Conservation (phyloP, 306 rosid genomes). For the Medicago truncatula region MtrunA17r5.0-ANR NC_053045.1:43330501-43331000, state of each 20-base stretch:
- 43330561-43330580: conserved; percentile 88
- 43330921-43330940: not conserved
- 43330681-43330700: conserved; percentile 13
- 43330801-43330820: not conserved
- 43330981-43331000: not conserved
- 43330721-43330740: conserved; percentile 26
- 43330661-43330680: conserved; percentile 2
- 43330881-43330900: not conserved
- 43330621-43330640: conserved; percentile 27
- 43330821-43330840: conserved; percentile 4
- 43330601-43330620: conserved; percentile 83
- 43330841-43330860: conserved; percentile 14
- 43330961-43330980: not conserved
- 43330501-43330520: conserved; percentile 9
- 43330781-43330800: not conserved
- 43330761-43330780: conserved; percentile 8
- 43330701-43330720: not conserved
- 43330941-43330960: not conserved
- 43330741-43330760: conserved; percentile 21
- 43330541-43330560: conserved; percentile 78
- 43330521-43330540: conserved; percentile 63
- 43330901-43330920: too few species aligned
- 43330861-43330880: not conserved
- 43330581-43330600: conserved; percentile 96
- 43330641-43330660: conserved; percentile 12